These are phyloP conservation scores for Suillus hirtellus DNA, from an alignment of 768 basidiomycete genomes.

Conservation along the genomic window DNA sequence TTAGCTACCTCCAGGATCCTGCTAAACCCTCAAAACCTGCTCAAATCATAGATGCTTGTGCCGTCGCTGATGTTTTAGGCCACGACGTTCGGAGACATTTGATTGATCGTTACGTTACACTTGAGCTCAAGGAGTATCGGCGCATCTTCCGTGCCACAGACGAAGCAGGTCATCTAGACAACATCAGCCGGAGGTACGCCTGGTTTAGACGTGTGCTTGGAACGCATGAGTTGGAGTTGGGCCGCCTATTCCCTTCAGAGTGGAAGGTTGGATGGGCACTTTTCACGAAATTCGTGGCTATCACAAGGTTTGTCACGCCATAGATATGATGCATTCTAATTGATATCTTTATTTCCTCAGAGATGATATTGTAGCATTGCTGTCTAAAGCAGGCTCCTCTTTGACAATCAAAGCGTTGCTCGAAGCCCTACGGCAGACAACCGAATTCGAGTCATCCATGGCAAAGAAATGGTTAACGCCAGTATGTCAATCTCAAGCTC, in stretches of 20 bases:
- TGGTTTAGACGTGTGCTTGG: slow-evolving; percentile 90
- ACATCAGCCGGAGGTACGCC: slow-evolving; percentile 87
- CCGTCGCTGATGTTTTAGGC: slow-evolving; percentile 88
- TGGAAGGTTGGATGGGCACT: slow-evolving; percentile 89
- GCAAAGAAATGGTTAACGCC: slow-evolving; percentile 79
- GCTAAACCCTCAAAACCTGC: slow-evolving; percentile 63
- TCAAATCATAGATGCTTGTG: slow-evolving; percentile 78
- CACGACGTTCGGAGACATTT: slow-evolving; percentile 78
- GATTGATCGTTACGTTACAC: slow-evolving; percentile 84
- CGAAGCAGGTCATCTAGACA: slow-evolving; percentile 96
- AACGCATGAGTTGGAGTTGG: slow-evolving; percentile 85
- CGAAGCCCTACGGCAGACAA: slow-evolving; percentile 82
- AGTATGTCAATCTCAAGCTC: slow-evolving; percentile 38
- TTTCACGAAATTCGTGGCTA: slow-evolving; percentile 83
- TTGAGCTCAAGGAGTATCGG: slow-evolving; percentile 94
- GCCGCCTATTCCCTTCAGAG: slow-evolving; percentile 75
- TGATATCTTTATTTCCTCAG: slow-evolving; percentile 38
- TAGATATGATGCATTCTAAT: slow-evolving; percentile 1
- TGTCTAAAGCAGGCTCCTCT: slow-evolving; percentile 75
- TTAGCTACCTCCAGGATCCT: slow-evolving; percentile 79
- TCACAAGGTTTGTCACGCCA: slow-evolving; percentile 65
- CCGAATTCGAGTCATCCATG: slow-evolving; percentile 86
- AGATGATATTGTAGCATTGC: slow-evolving; percentile 78
- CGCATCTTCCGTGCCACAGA: slow-evolving; percentile 92
- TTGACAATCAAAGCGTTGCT: slow-evolving; percentile 78